Base-by-base conservation (phyloP, 2,329 filamentous ascomycete species). In the Pseudogymnoascus sp. region DNA sequence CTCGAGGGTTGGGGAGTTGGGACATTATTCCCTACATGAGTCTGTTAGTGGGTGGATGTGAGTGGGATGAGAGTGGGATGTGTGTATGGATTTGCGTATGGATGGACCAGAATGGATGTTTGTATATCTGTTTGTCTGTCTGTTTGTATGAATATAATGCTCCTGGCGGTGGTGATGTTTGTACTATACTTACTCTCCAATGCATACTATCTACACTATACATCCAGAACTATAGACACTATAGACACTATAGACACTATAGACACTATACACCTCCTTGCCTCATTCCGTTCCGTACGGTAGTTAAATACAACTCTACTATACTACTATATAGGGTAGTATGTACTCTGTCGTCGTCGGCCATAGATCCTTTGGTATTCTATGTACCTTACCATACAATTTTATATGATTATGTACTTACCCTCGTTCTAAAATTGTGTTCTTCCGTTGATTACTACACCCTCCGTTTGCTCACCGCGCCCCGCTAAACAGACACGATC, bases 401-500 rank as follows among this genome's bases (percentile, higher is more conserved):
- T 33, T 56, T 56, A 18, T 56, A 33, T 21, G 28, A 18, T 14
- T 4, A 33, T 56, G 3, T 56, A 56, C 50, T 33, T 56, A 2
- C 11, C 28, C 50, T 56, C 47, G 47, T 31, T 18, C 25, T 56
- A 23, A 33, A 56, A 56, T 33, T 56, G n/a, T 56, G 47, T 56
- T 56, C 47, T 56, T 56, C 50, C 50, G 28, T 33, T 33, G 50
- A 56, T 56, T 33, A 33, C 50, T 56, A 56, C 44, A 14, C 42
- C 25, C 50, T 56, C 50, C 50, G 50, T 56, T 56, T 56, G 50
- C 50, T 56, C 50, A 28, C 50, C 50, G 28, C 28, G 50, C 50
- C 50, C 50, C 50, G 50, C 50, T 56, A 56, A 33, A 56, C 50
- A 56, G 50, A 56, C 28, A 56, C 44, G 50, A 56, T 56, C 50